Evolutionary conservation across 495 filamentous ascomycete species (phyloP).

Genomic region (Podospora conica): DNA sequence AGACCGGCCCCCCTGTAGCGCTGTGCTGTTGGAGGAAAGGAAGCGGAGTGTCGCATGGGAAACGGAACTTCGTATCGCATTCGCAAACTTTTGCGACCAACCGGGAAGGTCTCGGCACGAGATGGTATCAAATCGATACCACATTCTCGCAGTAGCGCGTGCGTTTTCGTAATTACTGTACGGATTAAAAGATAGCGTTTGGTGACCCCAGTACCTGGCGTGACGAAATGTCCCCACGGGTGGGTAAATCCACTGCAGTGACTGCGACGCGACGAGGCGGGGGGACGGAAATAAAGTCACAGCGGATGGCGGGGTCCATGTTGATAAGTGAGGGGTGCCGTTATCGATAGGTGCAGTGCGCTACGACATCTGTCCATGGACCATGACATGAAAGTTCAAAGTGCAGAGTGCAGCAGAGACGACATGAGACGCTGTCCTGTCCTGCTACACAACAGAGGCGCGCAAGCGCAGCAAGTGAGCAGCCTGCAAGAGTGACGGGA

Average conservation of each 20-base stretch:
- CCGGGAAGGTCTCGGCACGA: too few relatives aligned
- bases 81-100: slow-evolving; percentile 1
- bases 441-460: neutral
- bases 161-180: neutral
- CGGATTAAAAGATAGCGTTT: neutral
- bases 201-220: slow-evolving; percentile 1
- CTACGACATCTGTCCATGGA: neutral
- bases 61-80: slow-evolving; percentile 6
- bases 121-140: neutral
- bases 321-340: neutral
- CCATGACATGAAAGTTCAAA: neutral
- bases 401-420: too few relatives aligned
- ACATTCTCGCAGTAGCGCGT: neutral
- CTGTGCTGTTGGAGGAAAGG: neutral
- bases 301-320: neutral
- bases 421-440: neutral
- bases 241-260: neutral
- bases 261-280: neutral
- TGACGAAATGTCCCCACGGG: neutral
- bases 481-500: neutral
- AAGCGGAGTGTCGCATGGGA: slow-evolving; percentile 1
- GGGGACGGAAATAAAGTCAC: neutral
- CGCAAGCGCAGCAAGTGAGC: too few relatives aligned
- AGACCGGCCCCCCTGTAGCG: neutral
- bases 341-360: neutral